Evolutionary conservation across 768 basidiomycete genomes (phyloP), one percentile per base, ranked within the genome.

Genomic region (Tylopilus sp.): DNA sequence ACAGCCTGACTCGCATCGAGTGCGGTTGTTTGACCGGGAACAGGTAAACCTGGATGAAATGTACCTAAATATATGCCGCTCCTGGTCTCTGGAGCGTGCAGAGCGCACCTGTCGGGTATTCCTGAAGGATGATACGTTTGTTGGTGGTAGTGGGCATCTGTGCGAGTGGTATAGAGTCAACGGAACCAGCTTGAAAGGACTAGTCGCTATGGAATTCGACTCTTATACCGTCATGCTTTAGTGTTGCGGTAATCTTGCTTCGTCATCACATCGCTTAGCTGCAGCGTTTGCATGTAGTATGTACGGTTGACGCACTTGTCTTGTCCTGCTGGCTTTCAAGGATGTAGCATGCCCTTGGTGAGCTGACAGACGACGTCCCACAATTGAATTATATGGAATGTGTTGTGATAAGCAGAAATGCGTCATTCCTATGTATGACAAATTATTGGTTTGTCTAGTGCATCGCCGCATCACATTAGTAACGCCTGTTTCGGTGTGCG

Each of bases 1-100:
- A 84, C 81, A 0, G 67, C 73, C 48, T 73, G 60, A 0, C 66
- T 73, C 4, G 51, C 65, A 50, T 82, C 79, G 51, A 78, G 72
- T 0, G 74, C 58, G 3, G 74, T 73, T 5, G 77, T 78, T 56
- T 77, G 69, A 17, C 77, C 77, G 0, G 72, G 28, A 60, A 66
- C 22, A 12, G 28, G 35, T 17, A n/a, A 1, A 15, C 44, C 44
- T 57, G 38, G 11, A 17, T n/a, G 8, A 7, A 17, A 6, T n/a
- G n/a, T 33, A n/a, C n/a, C n/a, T n/a, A 28, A 28, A 8, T 10
- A 28, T 10, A 8, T 26, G 7, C 11, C 8, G 28, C 28, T 7
- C 11, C 28, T 7, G 6, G 7, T 7, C 4, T n/a, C 17, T 17
- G 35, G 3, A 35, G 17, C 35, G 8, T 35, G 0, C 36, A 33